These are phyloP conservation scores for Hymenochaete sp. DNA, from an alignment of 1,284 basidiomycete genomes.

Conservation along the genomic window DNA sequence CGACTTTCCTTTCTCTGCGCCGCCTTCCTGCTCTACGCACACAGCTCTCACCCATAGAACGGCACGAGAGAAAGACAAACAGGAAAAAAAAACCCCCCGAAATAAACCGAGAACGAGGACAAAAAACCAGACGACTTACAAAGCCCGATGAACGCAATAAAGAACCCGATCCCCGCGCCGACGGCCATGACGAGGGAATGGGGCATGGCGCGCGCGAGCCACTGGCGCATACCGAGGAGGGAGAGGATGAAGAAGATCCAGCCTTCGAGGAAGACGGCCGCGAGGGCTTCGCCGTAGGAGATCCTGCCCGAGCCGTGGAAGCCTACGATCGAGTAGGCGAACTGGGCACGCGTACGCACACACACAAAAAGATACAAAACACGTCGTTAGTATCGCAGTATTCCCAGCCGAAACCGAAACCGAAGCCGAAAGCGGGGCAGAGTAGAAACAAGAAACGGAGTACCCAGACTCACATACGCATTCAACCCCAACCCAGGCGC, in stretches of 20 bases:
- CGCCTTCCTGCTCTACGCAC: too few species aligned
- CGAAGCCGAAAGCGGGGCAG: too few species aligned
- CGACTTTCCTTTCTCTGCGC: too few species aligned
- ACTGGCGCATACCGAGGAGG: constrained; percentile 80
- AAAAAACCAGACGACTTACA: too few species aligned
- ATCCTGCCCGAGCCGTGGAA: constrained; percentile 72
- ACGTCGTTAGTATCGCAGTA: too few species aligned
- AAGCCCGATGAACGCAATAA: constrained; percentile 59
- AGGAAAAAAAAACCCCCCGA: constrained; percentile 4
- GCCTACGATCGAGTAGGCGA: constrained; percentile 83
- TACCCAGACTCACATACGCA: constrained; percentile 58
- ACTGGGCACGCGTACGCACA: constrained; percentile 35
- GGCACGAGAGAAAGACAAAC: constrained; percentile 7
- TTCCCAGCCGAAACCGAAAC: too few species aligned
- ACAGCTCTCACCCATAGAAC: too few species aligned
- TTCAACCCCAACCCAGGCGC: constrained; percentile 77
- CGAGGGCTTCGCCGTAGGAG: constrained; percentile 74
- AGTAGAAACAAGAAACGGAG: not conserved
- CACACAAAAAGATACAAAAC: not conserved
- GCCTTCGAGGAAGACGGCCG: constrained; percentile 85
- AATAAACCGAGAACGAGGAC: constrained; percentile 26
- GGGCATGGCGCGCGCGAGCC: constrained; percentile 83
- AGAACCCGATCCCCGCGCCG: constrained; percentile 81
- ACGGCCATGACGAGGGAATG: constrained; percentile 80
- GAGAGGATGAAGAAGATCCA: constrained; percentile 83